Base-by-base conservation (phyloP, 2,329 filamentous ascomycete genomes). In the Dactylella cylindrospora region DNA sequence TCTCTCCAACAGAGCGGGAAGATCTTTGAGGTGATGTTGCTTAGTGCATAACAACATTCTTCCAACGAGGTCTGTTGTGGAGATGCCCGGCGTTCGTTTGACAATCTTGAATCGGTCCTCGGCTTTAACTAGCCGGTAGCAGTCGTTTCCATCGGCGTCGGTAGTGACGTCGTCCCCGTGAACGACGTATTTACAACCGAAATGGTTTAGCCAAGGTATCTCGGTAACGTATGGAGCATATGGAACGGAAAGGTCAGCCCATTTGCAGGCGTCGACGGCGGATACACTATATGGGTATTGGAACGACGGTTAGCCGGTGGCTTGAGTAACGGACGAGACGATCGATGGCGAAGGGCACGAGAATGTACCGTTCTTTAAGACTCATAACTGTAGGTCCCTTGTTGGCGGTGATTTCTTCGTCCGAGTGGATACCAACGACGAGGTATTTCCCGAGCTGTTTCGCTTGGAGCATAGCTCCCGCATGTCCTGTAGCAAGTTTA, bases 151-250 rank as follows among this genome's bases (percentile, higher is more conserved):
- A 67, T 84, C 84, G 71, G 86, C 88, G 74, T 98, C 93, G 0
- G 90, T 95, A 2, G 93, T 97, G 71, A 97, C 95, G 74, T 97
- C 91, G 73, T 97, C 93, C 62, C 91, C 91, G 74, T 97, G 91
- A 1, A 95, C 91, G 33, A 97, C 93, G 73, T 91, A 97, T 71
- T 86, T 83, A 78, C 93, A 97, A 65, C 93, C 90, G 72, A 93
- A 96, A 74, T 95, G 90, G 53, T 85, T 85, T 70, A 98, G 95
- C 88, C 90, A 98, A 41, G 86, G 84, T 40, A 97, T 81, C 62
- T 85, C 85, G 17, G 93, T 98, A 52, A 98, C 93, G 75, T 98
- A 98, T 23, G 93, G 93, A 10, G 93, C 91, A 72, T 87, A 77
- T 9, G 89, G 82, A 55, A 98, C 79, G 29, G 88, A 89, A 65